phyloP scores from a whole-genome alignment of 345 rosid genomes.

The Tarenaya hassleriana region DNA sequence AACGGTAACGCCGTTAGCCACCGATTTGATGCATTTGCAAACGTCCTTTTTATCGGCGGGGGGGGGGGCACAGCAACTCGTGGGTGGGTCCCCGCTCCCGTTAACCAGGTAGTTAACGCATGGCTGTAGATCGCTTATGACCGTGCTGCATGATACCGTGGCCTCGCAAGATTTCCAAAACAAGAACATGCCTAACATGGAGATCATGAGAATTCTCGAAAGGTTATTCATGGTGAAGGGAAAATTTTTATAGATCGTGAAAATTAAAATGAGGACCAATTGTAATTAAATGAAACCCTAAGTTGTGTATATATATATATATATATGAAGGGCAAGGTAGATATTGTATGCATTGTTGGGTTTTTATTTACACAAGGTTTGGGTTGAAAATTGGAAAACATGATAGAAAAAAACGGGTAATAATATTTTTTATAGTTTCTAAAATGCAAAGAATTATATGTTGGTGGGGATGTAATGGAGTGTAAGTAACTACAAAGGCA shows the following conservation, averaged over 20 bases:
- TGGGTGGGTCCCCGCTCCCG: constrained; percentile 57
- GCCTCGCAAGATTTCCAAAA: constrained; percentile 38
- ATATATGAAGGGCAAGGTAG: too few species aligned
- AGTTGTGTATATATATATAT: constrained; percentile 10
- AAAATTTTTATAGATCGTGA: too few species aligned
- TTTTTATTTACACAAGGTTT: too few species aligned
- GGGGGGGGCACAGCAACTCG: constrained; percentile 49
- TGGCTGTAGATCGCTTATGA: constrained; percentile 56
- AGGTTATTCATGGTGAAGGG: constrained; percentile 9
- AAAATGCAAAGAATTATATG: constrained; percentile 14
- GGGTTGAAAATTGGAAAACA: not conserved
- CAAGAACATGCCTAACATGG: constrained; percentile 24
- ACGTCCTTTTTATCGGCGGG: constrained; percentile 55
- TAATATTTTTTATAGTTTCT: too few species aligned
- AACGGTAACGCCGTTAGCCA: constrained; percentile 43
- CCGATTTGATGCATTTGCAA: constrained; percentile 61
- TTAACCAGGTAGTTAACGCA: constrained; percentile 51
- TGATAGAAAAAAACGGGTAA: too few species aligned
- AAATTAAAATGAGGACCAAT: too few species aligned
- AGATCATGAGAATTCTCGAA: constrained; percentile 16
- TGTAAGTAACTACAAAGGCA: constrained; percentile 14
- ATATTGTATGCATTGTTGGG: too few species aligned
- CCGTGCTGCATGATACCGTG: constrained; percentile 52
- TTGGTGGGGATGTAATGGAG: constrained; percentile 24
- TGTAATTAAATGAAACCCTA: not conserved